Conservation (phyloP, 148 eudicot genomes). For the Heliosperma pusillum region DNA sequence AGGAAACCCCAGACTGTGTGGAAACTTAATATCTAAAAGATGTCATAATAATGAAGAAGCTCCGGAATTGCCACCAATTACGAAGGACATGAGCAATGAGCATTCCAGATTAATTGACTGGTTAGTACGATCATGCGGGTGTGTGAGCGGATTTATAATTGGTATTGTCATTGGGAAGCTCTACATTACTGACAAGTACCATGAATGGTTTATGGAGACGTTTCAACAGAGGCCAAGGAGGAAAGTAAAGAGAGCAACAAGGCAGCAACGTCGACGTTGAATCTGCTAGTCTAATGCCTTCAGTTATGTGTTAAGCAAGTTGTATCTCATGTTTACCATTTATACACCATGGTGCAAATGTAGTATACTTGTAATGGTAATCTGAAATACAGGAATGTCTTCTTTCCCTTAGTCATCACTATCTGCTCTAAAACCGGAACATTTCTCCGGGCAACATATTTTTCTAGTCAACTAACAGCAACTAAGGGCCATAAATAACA, state of each 20-base stretch:
- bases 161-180: constrained; percentile 25
- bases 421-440: no score
- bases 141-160: constrained; percentile 23
- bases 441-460: no score
- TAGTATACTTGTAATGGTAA: no score
- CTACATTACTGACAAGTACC: constrained; percentile 16
- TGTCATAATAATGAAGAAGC: constrained; percentile 4
- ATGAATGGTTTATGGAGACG: constrained; percentile 18
- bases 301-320: not conserved
- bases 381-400: not conserved
- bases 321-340: not conserved
- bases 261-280: not conserved
- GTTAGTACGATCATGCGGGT: constrained; percentile 29
- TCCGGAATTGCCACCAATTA: not conserved
- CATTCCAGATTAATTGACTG: constrained; percentile 22
- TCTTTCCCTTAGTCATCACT: not conserved
- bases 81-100: not conserved
- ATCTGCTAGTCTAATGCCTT: not conserved
- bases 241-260: not conserved
- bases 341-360: no score
- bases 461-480: no score
- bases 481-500: no score
- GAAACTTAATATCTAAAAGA: constrained; percentile 23
- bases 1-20: constrained; percentile 35
- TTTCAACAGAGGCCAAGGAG: constrained; percentile 7